Evolutionary conservation across 164 flowering plant genomes (phyloP).

Genomic region (Aristolochia contorta): DNA sequence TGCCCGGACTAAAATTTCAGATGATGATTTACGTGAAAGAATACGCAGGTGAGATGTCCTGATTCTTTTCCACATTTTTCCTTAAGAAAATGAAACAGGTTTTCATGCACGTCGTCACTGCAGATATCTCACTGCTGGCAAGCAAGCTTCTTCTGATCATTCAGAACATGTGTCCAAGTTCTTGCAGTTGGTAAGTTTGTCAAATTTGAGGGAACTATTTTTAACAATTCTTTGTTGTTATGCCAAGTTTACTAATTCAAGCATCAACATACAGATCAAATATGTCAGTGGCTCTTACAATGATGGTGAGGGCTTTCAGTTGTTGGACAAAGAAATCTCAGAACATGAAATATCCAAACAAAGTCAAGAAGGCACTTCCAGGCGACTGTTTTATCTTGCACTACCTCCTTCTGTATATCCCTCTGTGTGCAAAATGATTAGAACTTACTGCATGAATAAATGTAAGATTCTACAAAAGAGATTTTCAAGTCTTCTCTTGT

Average conservation of each 20-base stretch:
- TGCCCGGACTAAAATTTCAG: slow-evolving; percentile 81
- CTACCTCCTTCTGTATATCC: slow-evolving; percentile 99
- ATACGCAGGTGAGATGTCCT: slow-evolving; percentile 58
- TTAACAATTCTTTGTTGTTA: slow-evolving; percentile 19
- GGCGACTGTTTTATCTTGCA: slow-evolving; percentile 93
- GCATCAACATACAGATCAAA: slow-evolving; percentile 47
- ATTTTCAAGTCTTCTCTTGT: not conserved
- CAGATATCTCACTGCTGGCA: slow-evolving; percentile 56
- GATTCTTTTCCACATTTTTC: not conserved
- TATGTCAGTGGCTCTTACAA: slow-evolving; percentile 92
- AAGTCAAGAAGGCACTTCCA: slow-evolving; percentile 62
- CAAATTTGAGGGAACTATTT: slow-evolving; percentile 15
- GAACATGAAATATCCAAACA: slow-evolving; percentile 58
- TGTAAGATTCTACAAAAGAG: slow-evolving; percentile 36
- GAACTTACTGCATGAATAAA: slow-evolving; percentile 59
- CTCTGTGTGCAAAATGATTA: slow-evolving; percentile 88
- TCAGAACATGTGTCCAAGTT: slow-evolving; percentile 50
- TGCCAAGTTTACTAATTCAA: not conserved
- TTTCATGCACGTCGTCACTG: slow-evolving; percentile 7
- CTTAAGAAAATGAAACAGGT: not conserved
- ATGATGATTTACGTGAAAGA: slow-evolving; percentile 64
- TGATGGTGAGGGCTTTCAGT: slow-evolving; percentile 55
- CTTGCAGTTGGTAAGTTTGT: slow-evolving; percentile 58
- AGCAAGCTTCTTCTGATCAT: slow-evolving; percentile 32
- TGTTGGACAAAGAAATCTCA: slow-evolving; percentile 69